Evolutionary conservation across 2,329 filamentous ascomycete genomes (phyloP).

Genomic region (Sarocladium kiliense): DNA sequence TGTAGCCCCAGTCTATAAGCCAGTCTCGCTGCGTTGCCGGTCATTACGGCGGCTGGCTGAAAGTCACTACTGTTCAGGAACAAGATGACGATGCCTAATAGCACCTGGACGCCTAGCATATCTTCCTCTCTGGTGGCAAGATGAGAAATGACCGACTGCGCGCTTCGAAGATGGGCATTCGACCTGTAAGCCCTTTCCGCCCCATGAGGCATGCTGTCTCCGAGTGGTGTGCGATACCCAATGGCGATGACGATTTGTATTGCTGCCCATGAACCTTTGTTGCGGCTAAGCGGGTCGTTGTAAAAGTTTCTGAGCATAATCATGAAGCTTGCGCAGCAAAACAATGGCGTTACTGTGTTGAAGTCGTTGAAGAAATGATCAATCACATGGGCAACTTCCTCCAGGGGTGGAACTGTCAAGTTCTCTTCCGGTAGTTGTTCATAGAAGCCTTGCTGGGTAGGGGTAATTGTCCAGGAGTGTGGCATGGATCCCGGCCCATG

Average conservation of each 20-base stretch:
- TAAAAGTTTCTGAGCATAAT: conserved; percentile 30
- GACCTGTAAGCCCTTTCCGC: conserved; percentile 17
- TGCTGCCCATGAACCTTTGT: conserved; percentile 28
- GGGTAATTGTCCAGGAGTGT: not conserved
- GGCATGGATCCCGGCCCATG: not conserved
- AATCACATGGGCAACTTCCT: conserved; percentile 28
- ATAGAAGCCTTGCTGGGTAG: not conserved
- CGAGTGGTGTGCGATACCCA: conserved; percentile 22
- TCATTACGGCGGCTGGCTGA: conserved; percentile 30
- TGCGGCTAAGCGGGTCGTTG: conserved; percentile 14
- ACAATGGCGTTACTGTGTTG: conserved; percentile 32
- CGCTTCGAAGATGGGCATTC: conserved; percentile 29
- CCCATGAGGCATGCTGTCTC: conserved; percentile 12
- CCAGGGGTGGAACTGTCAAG: conserved; percentile 25
- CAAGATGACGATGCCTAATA: conserved; percentile 32
- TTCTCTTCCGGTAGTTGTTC: conserved; percentile 10
- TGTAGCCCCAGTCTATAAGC: conserved; percentile 32
- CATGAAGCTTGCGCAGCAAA: conserved; percentile 30
- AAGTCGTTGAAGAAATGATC: conserved; percentile 31
- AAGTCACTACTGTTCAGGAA: conserved; percentile 32
- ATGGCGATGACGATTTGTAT: conserved; percentile 35
- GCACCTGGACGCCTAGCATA: conserved; percentile 31
- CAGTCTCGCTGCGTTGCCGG: conserved; percentile 32
- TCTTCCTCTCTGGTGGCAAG: conserved; percentile 32
- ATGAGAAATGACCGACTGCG: conserved; percentile 31